Percentiles rank a stretch among this genome's conserved stretches.
These are phyloP conservation scores for Morella rubra DNA, from an alignment of 306 rosid species.

Conservation along the genomic window DNA sequence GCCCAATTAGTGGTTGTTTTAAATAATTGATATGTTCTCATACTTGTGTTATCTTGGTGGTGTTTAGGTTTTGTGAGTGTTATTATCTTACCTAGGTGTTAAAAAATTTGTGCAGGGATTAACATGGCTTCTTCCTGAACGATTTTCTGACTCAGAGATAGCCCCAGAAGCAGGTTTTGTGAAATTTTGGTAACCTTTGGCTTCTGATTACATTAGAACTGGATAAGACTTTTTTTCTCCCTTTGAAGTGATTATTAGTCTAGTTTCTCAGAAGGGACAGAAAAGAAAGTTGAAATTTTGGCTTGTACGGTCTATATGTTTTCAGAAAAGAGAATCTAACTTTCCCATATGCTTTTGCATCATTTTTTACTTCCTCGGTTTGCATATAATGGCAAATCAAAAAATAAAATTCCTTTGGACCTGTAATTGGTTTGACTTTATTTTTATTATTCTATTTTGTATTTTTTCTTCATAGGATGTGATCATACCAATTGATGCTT, in stretches of 20 bases:
- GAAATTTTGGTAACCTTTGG: constrained; percentile 82
- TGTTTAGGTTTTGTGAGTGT: neutral
- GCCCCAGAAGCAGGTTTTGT: constrained; percentile 99
- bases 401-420: neutral
- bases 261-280: constrained; percentile 2
- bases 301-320: neutral
- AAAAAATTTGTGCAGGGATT: constrained; percentile 64
- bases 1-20: neutral
- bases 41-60: constrained; percentile 1
- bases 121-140: constrained; percentile 97
- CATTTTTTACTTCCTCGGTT: neutral
- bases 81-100: constrained; percentile 34
- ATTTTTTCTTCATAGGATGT: neutral
- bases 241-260: constrained; percentile 6
- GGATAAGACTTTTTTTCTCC: constrained; percentile 15
- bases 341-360: neutral
- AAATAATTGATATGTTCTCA: constrained; percentile 3
- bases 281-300: constrained; percentile 9
- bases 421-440: neutral
- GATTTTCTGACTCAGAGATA: constrained; percentile 93
- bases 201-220: constrained; percentile 43
- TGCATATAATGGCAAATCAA: neutral
- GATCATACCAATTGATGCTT: neutral
- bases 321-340: neutral
- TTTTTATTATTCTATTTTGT: neutral